Base-by-base conservation (phyloP, 164 flowering plant genomes). In the Aristolochia fimbriata region DNA sequence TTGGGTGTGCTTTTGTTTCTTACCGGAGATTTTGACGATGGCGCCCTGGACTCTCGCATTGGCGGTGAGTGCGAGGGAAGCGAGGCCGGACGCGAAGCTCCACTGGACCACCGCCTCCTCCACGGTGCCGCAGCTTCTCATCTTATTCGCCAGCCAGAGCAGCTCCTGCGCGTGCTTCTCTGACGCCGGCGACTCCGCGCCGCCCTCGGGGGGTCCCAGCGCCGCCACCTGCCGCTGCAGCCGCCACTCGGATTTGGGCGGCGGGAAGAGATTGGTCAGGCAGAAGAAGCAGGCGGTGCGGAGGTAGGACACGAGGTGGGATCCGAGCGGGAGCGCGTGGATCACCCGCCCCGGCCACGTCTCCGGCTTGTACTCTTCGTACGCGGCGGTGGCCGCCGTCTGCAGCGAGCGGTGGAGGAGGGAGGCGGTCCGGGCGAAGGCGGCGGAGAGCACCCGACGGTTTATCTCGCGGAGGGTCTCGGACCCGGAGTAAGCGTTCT, bases 151-250 rank as follows among this genome's bases (percentile, higher is more conserved):
- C 0, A 82, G 61, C 83, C 82, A 80, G 37, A 78, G 57, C 60
- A 82, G 64, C 68, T 82, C 82, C 58, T 80, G 74, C 15, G 77
- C 79, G 46, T 73, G 60, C 72, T 82, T 82, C 78, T 82, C 86
- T 0, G 76, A 75, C 66, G 51, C 22, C 63, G 69, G 66, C 8
- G 57, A 37, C 47, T 65, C 73, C 3, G 20, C 50, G 45, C 20
- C 68, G 25, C 54, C 25, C 14, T 21, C 55, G 20, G 25, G 62
- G 31, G 15, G 60, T 2, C 23, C 17, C 0, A 54, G 46, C 63
- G 11, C 43, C 7, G 43, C 43, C 43, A 37, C 43, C 12, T 37
- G 43, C 7, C 12, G 43, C 43, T 37, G 43, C 43, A 37, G 12
- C 7, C 12, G 43, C 43, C 43, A 37, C 7, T 37, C 43, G 9